phyloP scores from a whole-genome alignment of 31 red algal species.

The Endocladia muricata region DNA sequence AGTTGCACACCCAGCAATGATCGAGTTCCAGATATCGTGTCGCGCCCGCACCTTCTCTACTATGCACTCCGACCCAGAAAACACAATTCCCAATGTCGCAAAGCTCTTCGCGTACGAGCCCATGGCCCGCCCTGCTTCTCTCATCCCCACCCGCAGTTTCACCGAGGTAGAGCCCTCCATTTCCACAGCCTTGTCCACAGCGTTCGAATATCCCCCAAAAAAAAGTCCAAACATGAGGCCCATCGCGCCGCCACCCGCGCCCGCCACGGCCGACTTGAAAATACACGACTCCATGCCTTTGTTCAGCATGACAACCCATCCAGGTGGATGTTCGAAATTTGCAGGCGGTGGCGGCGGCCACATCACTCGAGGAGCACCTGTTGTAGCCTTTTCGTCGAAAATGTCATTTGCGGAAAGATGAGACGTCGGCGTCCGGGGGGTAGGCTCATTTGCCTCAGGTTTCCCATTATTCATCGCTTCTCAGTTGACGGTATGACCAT shows the following conservation, averaged over 20 bases:
- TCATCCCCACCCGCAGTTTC: conserved; percentile 75
- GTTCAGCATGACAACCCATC: conserved; percentile 59
- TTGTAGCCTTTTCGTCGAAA: conserved; percentile 10
- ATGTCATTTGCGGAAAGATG: conserved; percentile 18
- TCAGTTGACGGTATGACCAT: too few species aligned
- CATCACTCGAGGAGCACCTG: conserved; percentile 8
- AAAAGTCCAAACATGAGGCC: conserved; percentile 86
- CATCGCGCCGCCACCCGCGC: conserved; percentile 75
- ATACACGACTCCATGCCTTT: conserved; percentile 81
- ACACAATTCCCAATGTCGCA: conserved; percentile 85
- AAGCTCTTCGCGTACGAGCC: conserved; percentile 84
- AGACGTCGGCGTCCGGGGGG: not conserved
- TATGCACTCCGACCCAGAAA: conserved; percentile 75
- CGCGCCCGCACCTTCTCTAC: conserved; percentile 87
- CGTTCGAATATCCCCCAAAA: conserved; percentile 91
- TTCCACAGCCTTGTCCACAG: conserved; percentile 94
- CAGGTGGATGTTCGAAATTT: conserved; percentile 28
- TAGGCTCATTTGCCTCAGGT: too few species aligned
- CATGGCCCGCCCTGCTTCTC: conserved; percentile 68
- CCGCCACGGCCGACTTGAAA: conserved; percentile 86
- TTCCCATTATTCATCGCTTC: too few species aligned
- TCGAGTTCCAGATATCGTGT: conserved; percentile 94
- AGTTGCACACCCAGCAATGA: conserved; percentile 86
- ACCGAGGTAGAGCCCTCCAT: conserved; percentile 60
- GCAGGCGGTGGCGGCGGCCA: conserved; percentile 49